A percentile compares a stretch with the other conserved stretches of the same genome.
phyloP scores from a whole-genome alignment of 2,329 filamentous ascomycete genomes.

The Paradendryphiella salina region DNA sequence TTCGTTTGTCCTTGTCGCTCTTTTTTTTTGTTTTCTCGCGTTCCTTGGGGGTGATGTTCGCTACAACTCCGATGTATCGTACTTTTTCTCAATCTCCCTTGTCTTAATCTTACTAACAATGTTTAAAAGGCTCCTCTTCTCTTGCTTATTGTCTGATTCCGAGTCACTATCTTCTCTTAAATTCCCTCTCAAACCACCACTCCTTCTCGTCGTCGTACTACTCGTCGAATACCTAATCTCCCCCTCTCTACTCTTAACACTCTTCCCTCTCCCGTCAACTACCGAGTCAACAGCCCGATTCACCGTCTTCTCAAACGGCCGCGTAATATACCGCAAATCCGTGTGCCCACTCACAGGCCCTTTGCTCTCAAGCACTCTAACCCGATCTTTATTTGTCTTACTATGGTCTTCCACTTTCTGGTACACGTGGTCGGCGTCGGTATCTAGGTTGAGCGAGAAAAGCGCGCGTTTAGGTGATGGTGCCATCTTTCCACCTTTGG shows the following conservation, averaged over 20 bases:
- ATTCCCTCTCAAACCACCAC: neutral
- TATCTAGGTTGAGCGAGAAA: constrained; percentile 48
- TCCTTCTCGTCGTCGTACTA: constrained; percentile 6
- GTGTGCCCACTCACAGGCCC: constrained; percentile 41
- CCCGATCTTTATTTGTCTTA: constrained; percentile 36
- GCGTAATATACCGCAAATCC: constrained; percentile 41
- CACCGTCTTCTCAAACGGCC: constrained; percentile 44
- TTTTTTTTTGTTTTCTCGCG: neutral
- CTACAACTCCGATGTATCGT: constrained; percentile 43
- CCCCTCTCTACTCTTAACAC: constrained; percentile 27
- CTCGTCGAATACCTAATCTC: constrained; percentile 26
- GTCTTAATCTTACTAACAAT: constrained; percentile 16
- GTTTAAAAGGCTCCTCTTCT: constrained; percentile 7
- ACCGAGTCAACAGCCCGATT: constrained; percentile 40
- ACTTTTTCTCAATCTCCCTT: constrained; percentile 29
- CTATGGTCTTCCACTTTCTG: constrained; percentile 45
- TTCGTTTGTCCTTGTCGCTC: neutral
- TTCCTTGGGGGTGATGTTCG: too few relatives aligned
- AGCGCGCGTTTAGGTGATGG: constrained; percentile 39
- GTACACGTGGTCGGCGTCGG: constrained; percentile 46
- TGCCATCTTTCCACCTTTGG: constrained; percentile 16
- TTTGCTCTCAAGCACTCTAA: constrained; percentile 42
- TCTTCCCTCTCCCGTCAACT: constrained; percentile 32
- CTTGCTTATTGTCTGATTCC: constrained; percentile 8
- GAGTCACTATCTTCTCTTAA: constrained; percentile 9